Percentiles rank a stretch among this genome's conserved stretches.
These are phyloP conservation scores for Clonostachys solani DNA, from an alignment of 2,329 filamentous ascomycete genomes.

Conservation along the genomic window DNA sequence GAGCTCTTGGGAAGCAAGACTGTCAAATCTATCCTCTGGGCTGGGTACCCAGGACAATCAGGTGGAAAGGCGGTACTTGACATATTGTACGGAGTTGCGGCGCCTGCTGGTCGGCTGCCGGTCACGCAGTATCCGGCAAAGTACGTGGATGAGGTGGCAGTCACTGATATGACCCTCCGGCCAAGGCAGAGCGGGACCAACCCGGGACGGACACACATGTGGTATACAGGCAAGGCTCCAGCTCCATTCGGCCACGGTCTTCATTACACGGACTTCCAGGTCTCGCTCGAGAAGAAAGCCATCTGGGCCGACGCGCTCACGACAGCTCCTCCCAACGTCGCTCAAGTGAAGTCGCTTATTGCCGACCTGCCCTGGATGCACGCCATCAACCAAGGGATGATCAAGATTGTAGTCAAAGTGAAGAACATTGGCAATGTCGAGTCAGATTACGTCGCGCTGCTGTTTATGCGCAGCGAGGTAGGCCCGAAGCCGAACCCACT, in stretches of 20 bases:
- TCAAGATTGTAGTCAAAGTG: conserved; percentile 25
- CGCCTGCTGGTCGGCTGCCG: conserved; percentile 49
- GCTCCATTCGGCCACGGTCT: conserved; percentile 51
- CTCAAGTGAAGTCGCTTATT: neutral
- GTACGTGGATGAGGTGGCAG: conserved; percentile 43
- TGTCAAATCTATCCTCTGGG: conserved; percentile 51
- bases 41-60: conserved; percentile 55
- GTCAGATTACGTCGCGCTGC: conserved; percentile 49
- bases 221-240: conserved; percentile 42
- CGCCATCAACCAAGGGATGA: neutral
- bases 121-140: conserved; percentile 50
- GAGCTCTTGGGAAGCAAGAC: conserved; percentile 17
- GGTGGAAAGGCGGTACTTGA: conserved; percentile 52
- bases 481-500: conserved; percentile 45
- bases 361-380: conserved; percentile 17
- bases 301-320: neutral
- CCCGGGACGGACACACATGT: conserved; percentile 54
- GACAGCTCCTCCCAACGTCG: neutral
- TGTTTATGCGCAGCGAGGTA: conserved; percentile 38
- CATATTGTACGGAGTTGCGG: conserved; percentile 41
- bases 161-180: conserved; percentile 52
- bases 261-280: conserved; percentile 52
- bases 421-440: conserved; percentile 37
- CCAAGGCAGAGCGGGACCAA: conserved; percentile 27
- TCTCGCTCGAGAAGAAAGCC: conserved; percentile 7